These are phyloP conservation scores for Arthroderma sp. DNA, from an alignment of 2,329 filamentous ascomycete genomes.

Conservation along the genomic window DNA sequence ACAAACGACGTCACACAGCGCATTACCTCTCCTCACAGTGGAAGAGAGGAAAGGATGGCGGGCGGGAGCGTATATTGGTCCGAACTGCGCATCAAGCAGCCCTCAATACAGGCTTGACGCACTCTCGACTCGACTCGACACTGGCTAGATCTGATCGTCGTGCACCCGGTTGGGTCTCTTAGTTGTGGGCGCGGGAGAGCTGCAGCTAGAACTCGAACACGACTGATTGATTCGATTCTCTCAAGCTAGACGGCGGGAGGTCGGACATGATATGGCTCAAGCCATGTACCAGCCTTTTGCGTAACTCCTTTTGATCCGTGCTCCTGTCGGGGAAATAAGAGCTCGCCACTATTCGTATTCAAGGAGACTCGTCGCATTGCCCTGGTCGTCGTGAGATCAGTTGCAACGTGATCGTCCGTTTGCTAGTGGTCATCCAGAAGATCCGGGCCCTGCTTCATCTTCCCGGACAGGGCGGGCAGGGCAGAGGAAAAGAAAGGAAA, in stretches of 20 bases:
- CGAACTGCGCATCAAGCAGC: constrained; percentile 1
- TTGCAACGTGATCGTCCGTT: not conserved
- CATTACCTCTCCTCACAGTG: not conserved
- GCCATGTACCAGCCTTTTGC: not conserved
- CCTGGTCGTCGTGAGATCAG: constrained; percentile 2
- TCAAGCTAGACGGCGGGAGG: not conserved
- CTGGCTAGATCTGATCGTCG: constrained; percentile 4
- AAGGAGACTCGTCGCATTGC: constrained; percentile 3
- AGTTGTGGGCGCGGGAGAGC: not conserved
- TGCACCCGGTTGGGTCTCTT: not conserved
- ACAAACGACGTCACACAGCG: constrained; percentile 3
- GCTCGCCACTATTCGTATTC: not conserved
- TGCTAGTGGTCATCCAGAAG: constrained; percentile 2
- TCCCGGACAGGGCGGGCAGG: not conserved
- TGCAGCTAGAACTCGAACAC: not conserved
- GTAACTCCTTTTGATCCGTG: not conserved
- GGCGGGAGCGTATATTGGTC: constrained; percentile 1
- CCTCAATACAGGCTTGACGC: not conserved
- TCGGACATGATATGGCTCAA: not conserved
- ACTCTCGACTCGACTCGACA: not conserved
- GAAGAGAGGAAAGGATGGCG: not conserved
- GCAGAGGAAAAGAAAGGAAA: not conserved
- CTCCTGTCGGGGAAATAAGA: constrained; percentile 1
- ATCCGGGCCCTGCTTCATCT: not conserved
- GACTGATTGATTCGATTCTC: not conserved